phyloP scores from a whole-genome alignment of 2,329 filamentous ascomycete species.

The Acephala macrosclerotiorum region DNA sequence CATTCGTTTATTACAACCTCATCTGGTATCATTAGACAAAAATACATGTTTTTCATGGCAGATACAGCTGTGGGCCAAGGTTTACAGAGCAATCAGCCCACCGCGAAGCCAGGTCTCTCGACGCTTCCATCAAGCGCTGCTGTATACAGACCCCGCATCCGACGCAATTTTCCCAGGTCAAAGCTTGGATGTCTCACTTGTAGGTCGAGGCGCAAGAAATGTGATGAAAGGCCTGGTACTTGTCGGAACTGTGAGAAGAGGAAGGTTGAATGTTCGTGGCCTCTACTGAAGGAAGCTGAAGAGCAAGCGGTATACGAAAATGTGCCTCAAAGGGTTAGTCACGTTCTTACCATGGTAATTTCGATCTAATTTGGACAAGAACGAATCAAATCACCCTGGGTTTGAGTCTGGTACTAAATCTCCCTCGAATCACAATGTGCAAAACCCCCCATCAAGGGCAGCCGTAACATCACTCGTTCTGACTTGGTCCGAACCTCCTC shows the following conservation, averaged over 20 bases:
- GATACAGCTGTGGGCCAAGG: background rate
- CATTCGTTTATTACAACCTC: too few species aligned
- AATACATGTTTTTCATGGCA: background rate
- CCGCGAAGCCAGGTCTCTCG: background rate
- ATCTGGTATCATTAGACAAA: background rate
- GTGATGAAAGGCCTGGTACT: conserved; percentile 9
- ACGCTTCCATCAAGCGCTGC: background rate
- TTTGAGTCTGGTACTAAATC: background rate
- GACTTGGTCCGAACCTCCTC: background rate
- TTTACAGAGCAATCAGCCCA: background rate
- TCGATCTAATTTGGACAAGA: background rate
- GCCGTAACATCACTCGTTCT: background rate
- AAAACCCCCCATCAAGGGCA: background rate
- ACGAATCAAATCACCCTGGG: background rate
- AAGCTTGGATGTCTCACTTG: conserved; percentile 20
- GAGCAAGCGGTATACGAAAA: background rate
- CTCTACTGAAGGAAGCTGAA: background rate
- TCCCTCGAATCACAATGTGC: background rate
- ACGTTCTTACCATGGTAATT: background rate
- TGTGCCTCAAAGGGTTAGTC: background rate
- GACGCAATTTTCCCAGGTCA: conserved; percentile 21
- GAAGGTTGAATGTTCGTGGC: conserved; percentile 19
- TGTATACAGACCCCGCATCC: conserved; percentile 14
- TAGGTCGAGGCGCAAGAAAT: conserved; percentile 18
- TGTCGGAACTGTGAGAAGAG: conserved; percentile 18